Evolutionary conservation across 495 filamentous ascomycete species (phyloP).

Genomic region (Clohesyomyces aquaticus): DNA sequence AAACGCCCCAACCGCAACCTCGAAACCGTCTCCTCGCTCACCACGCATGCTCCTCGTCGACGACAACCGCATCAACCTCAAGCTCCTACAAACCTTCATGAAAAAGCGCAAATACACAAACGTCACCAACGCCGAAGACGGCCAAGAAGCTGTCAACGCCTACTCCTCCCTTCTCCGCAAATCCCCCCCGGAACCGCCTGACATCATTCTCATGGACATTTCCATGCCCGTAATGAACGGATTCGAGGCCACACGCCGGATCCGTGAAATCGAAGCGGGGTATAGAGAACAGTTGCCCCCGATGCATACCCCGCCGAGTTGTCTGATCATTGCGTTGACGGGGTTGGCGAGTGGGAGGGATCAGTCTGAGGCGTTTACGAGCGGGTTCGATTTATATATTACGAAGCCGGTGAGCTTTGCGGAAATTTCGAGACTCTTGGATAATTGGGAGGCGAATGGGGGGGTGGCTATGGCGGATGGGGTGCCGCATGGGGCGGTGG

Average conservation of each 20-base stretch:
- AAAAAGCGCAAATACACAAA: constrained; percentile 24
- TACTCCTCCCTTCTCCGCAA: constrained; percentile 9
- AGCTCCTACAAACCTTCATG: constrained; percentile 32
- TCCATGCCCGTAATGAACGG: constrained; percentile 41
- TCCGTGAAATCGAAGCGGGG: constrained; percentile 27
- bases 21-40: neutral
- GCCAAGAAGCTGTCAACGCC: constrained; percentile 30
- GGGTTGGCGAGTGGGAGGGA: constrained; percentile 27
- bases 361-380: constrained; percentile 17
- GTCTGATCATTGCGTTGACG: constrained; percentile 35
- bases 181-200: constrained; percentile 7
- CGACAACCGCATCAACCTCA: constrained; percentile 40
- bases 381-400: constrained; percentile 24
- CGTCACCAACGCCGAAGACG: constrained; percentile 25
- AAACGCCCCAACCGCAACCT: neutral
- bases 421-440: constrained; percentile 16
- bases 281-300: neutral
- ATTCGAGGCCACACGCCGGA: constrained; percentile 31
- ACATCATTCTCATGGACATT: constrained; percentile 43
- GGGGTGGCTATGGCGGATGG: constrained; percentile 1
- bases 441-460: constrained; percentile 15
- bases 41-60: constrained; percentile 39
- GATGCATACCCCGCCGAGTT: neutral
- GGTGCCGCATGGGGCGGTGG: constrained; percentile 7
- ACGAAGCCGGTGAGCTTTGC: constrained; percentile 32